Evolutionary conservation across 2,329 filamentous ascomycete species (phyloP).

Genomic region (Fusarium chaquense): DNA sequence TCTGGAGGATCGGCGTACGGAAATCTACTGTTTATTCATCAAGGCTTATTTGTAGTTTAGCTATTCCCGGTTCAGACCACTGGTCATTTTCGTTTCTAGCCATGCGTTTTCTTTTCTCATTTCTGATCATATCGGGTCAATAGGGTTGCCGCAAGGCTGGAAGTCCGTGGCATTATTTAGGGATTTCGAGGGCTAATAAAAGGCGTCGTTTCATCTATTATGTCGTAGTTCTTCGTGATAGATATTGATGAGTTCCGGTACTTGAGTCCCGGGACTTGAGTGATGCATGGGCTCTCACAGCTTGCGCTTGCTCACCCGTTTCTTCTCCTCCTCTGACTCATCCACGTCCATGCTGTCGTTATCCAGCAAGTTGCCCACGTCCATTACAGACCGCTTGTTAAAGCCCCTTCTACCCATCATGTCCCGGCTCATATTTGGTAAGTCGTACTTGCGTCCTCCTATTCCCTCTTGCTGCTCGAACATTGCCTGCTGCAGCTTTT

Average conservation of each 20-base stretch:
- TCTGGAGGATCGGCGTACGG: conserved; percentile 44
- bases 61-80: conserved; percentile 35
- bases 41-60: conserved; percentile 46
- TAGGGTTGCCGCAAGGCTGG: conserved; percentile 15
- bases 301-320: conserved; percentile 66
- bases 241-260: conserved; percentile 25
- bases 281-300: conserved; percentile 51
- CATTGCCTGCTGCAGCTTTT: conserved; percentile 62
- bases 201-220: conserved; percentile 46
- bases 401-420: conserved; percentile 44
- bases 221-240: conserved; percentile 49
- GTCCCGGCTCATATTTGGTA: conserved; percentile 41
- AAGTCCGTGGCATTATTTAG: conserved; percentile 33
- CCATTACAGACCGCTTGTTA: conserved; percentile 56
- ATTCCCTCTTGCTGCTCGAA: conserved; percentile 57
- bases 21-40: conserved; percentile 42
- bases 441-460: conserved; percentile 52
- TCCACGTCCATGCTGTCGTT: conserved; percentile 70
- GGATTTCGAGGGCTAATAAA: conserved; percentile 35
- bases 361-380: conserved; percentile 57
- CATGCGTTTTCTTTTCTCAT: conserved; percentile 32
- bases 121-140: conserved; percentile 27
- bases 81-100: conserved; percentile 29
- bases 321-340: conserved; percentile 64
- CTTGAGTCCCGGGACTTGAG: background rate